Evolutionary conservation across 352 stramenopile genomes (phyloP).

Genomic region (Phytophthora foliorum): DNA sequence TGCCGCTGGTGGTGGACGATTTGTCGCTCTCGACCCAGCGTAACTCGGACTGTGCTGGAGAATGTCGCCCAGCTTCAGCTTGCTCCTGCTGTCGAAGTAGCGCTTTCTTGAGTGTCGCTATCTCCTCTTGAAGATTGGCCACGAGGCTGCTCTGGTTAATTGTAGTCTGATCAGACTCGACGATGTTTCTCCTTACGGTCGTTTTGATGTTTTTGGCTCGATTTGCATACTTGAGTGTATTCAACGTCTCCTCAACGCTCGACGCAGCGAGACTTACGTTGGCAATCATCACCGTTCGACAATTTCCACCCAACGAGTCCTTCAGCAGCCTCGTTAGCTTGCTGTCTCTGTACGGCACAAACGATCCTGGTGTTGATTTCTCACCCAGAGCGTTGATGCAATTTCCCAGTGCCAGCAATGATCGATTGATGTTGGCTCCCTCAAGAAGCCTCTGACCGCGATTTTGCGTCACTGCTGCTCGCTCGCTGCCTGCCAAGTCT

Average conservation of each 20-base stretch:
- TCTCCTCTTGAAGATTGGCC: slow-evolving; percentile 85
- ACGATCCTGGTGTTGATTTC: slow-evolving; percentile 53
- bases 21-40: slow-evolving; percentile 34
- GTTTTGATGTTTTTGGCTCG: slow-evolving; percentile 96
- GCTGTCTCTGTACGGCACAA: slow-evolving; percentile 92
- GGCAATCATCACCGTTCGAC: slow-evolving; percentile 95
- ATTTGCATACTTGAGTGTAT: slow-evolving; percentile 95
- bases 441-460: slow-evolving; percentile 85
- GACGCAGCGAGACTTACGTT: slow-evolving; percentile 86
- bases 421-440: slow-evolving; percentile 95
- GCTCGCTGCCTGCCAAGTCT: slow-evolving; percentile 92
- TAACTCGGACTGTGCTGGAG: not conserved
- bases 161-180: slow-evolving; percentile 89
- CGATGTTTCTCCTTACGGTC: slow-evolving; percentile 86
- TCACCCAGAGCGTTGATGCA: slow-evolving; percentile 95
- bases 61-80: slow-evolving; percentile 2
- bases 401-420: slow-evolving; percentile 91
- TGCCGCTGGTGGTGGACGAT: slow-evolving; percentile 3
- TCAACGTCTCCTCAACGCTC: slow-evolving; percentile 94
- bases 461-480: slow-evolving; percentile 92
- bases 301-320: slow-evolving; percentile 93
- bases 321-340: slow-evolving; percentile 93
- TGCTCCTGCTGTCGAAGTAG: slow-evolving; percentile 50
- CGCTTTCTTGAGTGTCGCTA: slow-evolving; percentile 79
- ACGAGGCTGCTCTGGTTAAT: slow-evolving; percentile 91